Base-by-base conservation (phyloP, 2,329 filamentous ascomycete species). In the Fusarium camptoceras region DNA sequence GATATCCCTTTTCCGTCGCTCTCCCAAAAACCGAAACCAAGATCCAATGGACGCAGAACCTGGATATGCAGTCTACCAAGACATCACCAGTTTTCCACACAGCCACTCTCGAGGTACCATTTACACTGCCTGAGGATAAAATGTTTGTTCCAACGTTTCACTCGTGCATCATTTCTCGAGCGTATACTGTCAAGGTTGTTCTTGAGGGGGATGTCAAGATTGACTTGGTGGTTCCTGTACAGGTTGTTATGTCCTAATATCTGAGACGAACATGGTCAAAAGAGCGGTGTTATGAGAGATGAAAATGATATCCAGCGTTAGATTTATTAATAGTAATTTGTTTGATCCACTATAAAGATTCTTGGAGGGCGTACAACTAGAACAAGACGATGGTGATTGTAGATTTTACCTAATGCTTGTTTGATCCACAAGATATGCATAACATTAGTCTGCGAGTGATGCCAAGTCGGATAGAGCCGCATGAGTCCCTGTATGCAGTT, bases 121-220 rank as follows among this genome's bases (percentile, higher is more conserved):
- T 72, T 4, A 37, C 59, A 12, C 12, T 72, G 1, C 69, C 69
- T 0, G 44, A 43, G 0, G 68, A 71, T 4, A 71, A 69, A 16
- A 71, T 71, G 64, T 71, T 69, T 46, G 61, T 71, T 3, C 68
- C 68, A 0, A 71, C 68, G 0, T 71, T 71, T 39, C 47, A 71
- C 50, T 66, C 68, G 0, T 71, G 68, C 15, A 63, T 71, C 4
- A 42, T 71, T 1, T 55, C 68, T 3, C 49, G 68, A 28, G 68
- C 59, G 4, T 71, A 71, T n/a, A 55, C 60, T 4, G 46, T 66
- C n/a, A 59, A 64, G n/a, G 11, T 69, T 3, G 56, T 63, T 22
- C 24, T 71, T 2, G 68, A 71, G n/a, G 68, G 68, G 0, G 68
- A 71, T 25, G 61, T 66, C 47, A 71, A 72, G 60, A 37, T 71